Base-by-base conservation (phyloP, 371 early-diverging fungal species). In the Zancudomyces culisetae region DNA sequence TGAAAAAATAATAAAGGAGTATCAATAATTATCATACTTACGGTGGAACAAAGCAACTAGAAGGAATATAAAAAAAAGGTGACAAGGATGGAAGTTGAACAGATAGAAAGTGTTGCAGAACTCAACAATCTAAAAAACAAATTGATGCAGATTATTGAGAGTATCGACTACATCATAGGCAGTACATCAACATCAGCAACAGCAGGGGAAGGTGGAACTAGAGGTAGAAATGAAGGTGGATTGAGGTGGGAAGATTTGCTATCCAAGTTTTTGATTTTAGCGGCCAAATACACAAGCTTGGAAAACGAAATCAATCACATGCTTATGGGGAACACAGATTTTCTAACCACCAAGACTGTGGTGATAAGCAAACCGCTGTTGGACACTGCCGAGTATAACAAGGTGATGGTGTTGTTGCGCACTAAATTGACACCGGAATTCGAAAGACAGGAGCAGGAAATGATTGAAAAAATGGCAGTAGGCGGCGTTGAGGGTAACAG, bases 101-200 rank as follows among this genome's bases (percentile, higher is more conserved):
- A 35, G 15, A 10, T 35, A 15, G 35, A 35, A 15, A 6, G 35
- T 10, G 35, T 15, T 10, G 35, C 35, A 35, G 35, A 35, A 10
- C 15, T 35, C 10, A 15, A 15, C 15, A 35, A 10, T 10, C 6
- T 35, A 35, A 35, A 48, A 26, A 48, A 29, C 48, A 48, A 48
- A 27, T 27, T 48, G n/a, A 10, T 48, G 2, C 48, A 48, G 48
- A n/a, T 48, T 3, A 48, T 48, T 13, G 48, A 48, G n/a, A 23
- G 24, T n/a, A 23, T 27, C n/a, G 48, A 48, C n/a, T 48, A 48
- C 48, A 23, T 48, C 26, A 48, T 48, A 48, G 26, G 26, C 29
- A 23, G 24, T 18, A 24, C 26, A 23, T 27, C 2, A 3, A 2
- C n/a, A 19, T 8, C 8, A 6, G 48, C 18, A n/a, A 4, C 3